Evolutionary conservation across 108 stramenopile genomes (phyloP).

Genomic region (Hondaea fermentalgiana): DNA sequence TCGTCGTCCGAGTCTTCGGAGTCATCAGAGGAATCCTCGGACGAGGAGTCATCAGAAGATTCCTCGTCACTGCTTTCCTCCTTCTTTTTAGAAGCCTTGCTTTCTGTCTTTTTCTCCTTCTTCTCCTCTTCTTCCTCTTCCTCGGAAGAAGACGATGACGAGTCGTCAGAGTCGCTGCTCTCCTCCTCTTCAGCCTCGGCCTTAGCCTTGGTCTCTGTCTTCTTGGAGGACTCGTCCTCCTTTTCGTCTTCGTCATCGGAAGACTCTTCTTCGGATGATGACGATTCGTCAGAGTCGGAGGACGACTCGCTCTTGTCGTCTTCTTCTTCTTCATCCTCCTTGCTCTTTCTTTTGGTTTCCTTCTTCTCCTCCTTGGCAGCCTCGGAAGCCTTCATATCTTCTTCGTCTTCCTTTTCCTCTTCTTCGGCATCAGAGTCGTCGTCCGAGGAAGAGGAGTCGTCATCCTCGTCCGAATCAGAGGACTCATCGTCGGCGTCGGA

Average conservation of each 20-base stretch:
- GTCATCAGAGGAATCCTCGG: background rate
- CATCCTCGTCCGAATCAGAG: background rate
- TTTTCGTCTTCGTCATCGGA: slow-evolving; percentile 15
- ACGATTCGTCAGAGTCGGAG: background rate
- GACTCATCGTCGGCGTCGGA: background rate
- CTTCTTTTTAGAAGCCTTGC: background rate
- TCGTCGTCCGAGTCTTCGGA: background rate
- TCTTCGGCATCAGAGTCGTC: slow-evolving; percentile 17
- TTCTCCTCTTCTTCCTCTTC: slow-evolving; percentile 27
- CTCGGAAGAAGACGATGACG: slow-evolving; percentile 21
- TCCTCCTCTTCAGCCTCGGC: background rate
- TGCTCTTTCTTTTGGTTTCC: background rate
- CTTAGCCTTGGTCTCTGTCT: background rate
- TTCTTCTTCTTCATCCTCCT: background rate
- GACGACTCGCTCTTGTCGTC: background rate
- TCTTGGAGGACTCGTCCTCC: background rate
- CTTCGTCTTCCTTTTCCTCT: slow-evolving; percentile 17
- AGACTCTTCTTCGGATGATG: background rate
- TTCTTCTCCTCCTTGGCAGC: background rate
- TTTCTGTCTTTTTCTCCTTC: background rate
- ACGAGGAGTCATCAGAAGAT: background rate
- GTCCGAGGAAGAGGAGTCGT: background rate
- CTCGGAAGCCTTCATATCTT: background rate
- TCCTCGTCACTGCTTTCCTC: background rate
- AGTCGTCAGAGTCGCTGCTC: slow-evolving; percentile 50